These are phyloP conservation scores for Solanum tacnaense DNA, from an alignment of 257 asterid genomes.

Conservation along the genomic window DNA sequence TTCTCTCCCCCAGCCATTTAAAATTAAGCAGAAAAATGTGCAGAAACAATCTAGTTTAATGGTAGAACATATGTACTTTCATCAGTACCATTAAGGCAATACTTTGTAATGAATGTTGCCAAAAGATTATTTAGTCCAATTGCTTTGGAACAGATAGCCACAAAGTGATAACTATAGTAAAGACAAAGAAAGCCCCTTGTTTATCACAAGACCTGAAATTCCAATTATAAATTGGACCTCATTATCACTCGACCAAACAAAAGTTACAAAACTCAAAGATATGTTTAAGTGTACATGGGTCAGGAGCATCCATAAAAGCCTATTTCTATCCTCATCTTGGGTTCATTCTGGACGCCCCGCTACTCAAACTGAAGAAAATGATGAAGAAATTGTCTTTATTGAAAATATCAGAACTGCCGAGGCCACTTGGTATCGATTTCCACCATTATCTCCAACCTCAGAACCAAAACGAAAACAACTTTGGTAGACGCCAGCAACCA, in stretches of 20 bases:
- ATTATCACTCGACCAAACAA: constrained; percentile 7
- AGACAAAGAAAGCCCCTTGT: not conserved
- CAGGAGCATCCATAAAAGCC: constrained; percentile 21
- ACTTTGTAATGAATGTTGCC: not conserved
- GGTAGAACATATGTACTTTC: not conserved
- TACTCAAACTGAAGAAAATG: constrained; percentile 12
- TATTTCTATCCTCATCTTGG: constrained; percentile 12
- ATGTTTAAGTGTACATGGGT: constrained; percentile 20
- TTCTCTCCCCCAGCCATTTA: not conserved
- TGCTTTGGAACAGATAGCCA: not conserved
- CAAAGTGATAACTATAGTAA: not conserved
- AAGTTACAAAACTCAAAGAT: constrained; percentile 17
- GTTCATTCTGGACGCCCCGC: constrained; percentile 17
- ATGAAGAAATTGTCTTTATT: constrained; percentile 17
- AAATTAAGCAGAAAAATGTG: not conserved
- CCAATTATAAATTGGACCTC: not conserved
- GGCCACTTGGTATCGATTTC: not conserved
- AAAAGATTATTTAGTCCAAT: not conserved
- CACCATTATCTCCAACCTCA: not conserved
- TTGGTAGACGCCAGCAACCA: not conserved
- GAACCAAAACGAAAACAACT: not conserved
- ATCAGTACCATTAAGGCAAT: not conserved
- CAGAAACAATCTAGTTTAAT: not conserved
- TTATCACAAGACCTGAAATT: not conserved
- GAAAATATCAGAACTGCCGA: constrained; percentile 14